Evolutionary conservation across 1,284 basidiomycete species (phyloP).

Genomic region (Melampsora americana): DNA sequence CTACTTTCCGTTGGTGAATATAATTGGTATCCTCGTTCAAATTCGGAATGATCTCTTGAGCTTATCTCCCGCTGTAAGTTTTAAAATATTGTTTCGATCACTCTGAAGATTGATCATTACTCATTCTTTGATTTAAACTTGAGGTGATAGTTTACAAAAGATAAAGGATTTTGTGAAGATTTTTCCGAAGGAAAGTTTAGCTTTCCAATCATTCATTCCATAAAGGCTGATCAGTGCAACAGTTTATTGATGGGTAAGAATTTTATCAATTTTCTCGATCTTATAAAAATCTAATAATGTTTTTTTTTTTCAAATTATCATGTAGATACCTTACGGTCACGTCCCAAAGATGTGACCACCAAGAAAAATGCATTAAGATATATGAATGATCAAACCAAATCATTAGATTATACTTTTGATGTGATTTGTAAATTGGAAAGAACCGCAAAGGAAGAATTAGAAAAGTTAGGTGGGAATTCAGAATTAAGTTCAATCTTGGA

Average conservation of each 20-base stretch:
- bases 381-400: too few relatives aligned
- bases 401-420: too few relatives aligned
- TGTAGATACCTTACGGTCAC: constrained; percentile 84
- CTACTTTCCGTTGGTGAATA: constrained; percentile 85
- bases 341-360: constrained; percentile 71
- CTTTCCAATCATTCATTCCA: constrained; percentile 69
- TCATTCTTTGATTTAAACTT: too few relatives aligned
- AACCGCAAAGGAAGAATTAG: constrained; percentile 63
- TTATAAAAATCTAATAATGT: not conserved
- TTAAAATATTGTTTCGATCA: constrained; percentile 10
- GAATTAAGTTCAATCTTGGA: constrained; percentile 59
- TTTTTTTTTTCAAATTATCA: not conserved
- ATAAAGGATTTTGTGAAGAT: constrained; percentile 94
- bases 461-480: constrained; percentile 63
- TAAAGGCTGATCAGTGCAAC: constrained; percentile 70
- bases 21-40: constrained; percentile 91
- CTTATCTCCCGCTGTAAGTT: constrained; percentile 70
- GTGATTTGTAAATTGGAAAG: too few relatives aligned
- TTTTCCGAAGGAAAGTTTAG: constrained; percentile 66
- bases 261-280: not conserved
- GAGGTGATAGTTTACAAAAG: constrained; percentile 70
- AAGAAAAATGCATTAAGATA: constrained; percentile 67
- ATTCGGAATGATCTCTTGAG: constrained; percentile 98
- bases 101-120: too few relatives aligned
- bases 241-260: constrained; percentile 72